phyloP scores from a whole-genome alignment of 2,329 filamentous ascomycete genomes.

The Catunica adiposa region DNA sequence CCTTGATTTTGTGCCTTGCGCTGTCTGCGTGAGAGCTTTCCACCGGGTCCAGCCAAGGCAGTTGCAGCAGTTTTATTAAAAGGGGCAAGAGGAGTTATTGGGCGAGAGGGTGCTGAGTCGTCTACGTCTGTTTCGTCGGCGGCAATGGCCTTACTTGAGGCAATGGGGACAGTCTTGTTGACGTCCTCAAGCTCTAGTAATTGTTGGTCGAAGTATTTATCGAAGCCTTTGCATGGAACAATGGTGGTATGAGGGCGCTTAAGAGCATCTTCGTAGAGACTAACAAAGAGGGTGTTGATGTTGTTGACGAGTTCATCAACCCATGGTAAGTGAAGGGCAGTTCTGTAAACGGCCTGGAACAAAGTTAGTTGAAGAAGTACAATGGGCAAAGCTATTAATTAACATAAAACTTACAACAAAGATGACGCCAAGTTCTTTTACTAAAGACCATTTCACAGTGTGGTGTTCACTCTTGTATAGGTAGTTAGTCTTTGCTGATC shows the following conservation, averaged over 20 bases:
- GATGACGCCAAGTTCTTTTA: constrained; percentile 84
- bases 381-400: background rate
- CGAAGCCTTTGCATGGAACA: constrained; percentile 65
- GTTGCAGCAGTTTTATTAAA: constrained; percentile 29
- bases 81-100: constrained; percentile 56
- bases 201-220: constrained; percentile 89
- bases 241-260: constrained; percentile 64
- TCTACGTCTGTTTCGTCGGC: constrained; percentile 14
- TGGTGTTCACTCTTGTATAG: constrained; percentile 84
- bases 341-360: constrained; percentile 80
- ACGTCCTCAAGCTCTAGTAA: constrained; percentile 60
- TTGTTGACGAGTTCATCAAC: constrained; percentile 94
- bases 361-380: background rate
- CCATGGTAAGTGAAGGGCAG: constrained; percentile 87
- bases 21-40: constrained; percentile 64
- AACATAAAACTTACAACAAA: constrained; percentile 52
- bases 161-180: constrained; percentile 20
- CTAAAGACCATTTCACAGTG: constrained; percentile 82
- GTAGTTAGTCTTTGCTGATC: constrained; percentile 46
- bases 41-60: constrained; percentile 51
- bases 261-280: constrained; percentile 76
- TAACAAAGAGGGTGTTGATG: constrained; percentile 78
- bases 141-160: constrained; percentile 16
- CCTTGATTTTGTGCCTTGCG: constrained; percentile 52
- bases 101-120: constrained; percentile 46